A percentile compares a stretch with the other conserved stretches of the same genome.
Conservation (phyloP, 2,329 filamentous ascomycete genomes). For the Talaromyces islandicus region DNA sequence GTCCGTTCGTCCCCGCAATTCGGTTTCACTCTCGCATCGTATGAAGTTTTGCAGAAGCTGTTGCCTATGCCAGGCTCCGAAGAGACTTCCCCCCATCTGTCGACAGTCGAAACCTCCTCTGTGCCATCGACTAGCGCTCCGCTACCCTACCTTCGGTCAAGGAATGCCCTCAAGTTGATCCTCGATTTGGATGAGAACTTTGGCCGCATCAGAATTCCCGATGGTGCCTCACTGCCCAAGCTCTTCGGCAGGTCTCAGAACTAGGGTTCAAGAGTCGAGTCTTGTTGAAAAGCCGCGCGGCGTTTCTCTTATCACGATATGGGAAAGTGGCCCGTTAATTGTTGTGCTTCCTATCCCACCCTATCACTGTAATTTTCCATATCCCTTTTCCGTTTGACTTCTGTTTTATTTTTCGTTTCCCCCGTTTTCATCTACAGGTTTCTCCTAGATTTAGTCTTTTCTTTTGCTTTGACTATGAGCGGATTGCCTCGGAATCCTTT, state of each 20-base stretch:
- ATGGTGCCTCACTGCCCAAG: conserved; percentile 34
- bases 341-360: background rate
- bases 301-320: background rate
- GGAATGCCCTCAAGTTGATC: conserved; percentile 93
- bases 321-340: background rate
- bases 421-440: background rate
- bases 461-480: background rate
- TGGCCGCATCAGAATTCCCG: conserved; percentile 62
- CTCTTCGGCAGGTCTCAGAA: conserved; percentile 26
- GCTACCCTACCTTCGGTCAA: conserved; percentile 63
- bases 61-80: conserved; percentile 68
- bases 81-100: conserved; percentile 44
- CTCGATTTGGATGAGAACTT: conserved; percentile 92
- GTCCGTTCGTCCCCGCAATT: conserved; percentile 94
- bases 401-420: background rate
- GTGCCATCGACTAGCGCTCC: conserved; percentile 59
- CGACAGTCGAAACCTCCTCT: conserved; percentile 57
- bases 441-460: background rate
- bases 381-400: background rate
- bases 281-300: background rate
- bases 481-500: background rate
- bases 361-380: background rate
- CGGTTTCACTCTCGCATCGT: conserved; percentile 92
- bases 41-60: conserved; percentile 79
- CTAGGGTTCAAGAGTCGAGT: conserved; percentile 8